A percentile compares a stretch with the other conserved stretches of the same genome.
Conservation (phyloP, 2,329 filamentous ascomycete species). For the Ceratocystis diversiconidia region DNA sequence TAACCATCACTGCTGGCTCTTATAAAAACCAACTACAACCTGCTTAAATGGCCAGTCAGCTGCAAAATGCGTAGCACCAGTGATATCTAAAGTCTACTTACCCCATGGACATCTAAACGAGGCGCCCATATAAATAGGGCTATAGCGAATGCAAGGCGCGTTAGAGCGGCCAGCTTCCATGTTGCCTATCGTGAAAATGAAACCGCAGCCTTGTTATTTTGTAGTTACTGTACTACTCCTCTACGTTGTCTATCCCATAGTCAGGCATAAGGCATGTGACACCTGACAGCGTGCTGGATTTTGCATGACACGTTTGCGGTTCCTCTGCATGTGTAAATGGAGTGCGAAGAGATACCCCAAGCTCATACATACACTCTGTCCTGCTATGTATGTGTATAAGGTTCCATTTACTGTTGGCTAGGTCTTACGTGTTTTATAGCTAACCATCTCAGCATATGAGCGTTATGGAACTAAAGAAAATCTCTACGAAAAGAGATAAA, state of each 20-base stretch:
- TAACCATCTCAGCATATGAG: neutral
- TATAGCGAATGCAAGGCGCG: neutral
- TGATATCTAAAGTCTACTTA: neutral
- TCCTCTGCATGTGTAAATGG: neutral
- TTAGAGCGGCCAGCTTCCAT: neutral
- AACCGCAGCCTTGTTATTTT: neutral
- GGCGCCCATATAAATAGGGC: neutral
- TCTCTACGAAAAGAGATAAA: no score
- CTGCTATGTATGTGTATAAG: neutral
- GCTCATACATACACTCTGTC: neutral
- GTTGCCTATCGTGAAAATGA: neutral
- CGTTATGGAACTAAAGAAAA: no score
- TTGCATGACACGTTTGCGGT: constrained; percentile 3
- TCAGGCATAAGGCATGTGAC: neutral
- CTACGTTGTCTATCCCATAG: neutral
- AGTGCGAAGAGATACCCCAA: neutral
- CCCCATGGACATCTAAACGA: neutral
- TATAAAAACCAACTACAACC: no score
- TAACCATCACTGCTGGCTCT: no score
- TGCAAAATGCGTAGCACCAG: neutral
- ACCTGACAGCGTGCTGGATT: neutral
- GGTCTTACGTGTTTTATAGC: neutral
- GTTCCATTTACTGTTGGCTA: neutral
- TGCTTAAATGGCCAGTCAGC: neutral
- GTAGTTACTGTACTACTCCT: neutral